Evolutionary conservation across 371 early-diverging fungal species (phyloP).

Genomic region (Zychaea mexicana): DNA sequence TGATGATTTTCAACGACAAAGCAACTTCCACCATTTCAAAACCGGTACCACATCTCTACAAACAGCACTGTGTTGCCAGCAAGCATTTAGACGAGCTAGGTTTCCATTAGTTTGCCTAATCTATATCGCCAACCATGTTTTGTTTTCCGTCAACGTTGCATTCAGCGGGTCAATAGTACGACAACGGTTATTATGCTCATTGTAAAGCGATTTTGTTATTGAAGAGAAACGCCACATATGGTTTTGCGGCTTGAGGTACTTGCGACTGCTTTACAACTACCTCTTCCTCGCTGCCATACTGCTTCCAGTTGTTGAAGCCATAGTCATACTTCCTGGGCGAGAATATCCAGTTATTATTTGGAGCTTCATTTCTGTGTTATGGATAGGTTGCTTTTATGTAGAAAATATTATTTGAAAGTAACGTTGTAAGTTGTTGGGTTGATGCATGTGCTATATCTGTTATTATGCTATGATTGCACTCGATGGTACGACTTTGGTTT

Average conservation of each 20-base stretch:
- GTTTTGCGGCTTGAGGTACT: not conserved
- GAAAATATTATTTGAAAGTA: no score
- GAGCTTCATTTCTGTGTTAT: no score
- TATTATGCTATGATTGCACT: constrained; percentile 7
- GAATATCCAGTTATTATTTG: constrained; percentile 11
- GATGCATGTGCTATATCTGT: constrained; percentile 10
- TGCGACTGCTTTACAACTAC: constrained; percentile 11
- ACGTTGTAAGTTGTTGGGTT: not conserved
- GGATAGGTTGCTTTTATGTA: no score
- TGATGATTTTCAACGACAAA: constrained; percentile 2
- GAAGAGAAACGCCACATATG: constrained; percentile 10
- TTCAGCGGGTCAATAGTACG: not conserved
- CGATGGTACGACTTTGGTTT: constrained; percentile 7
- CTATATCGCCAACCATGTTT: constrained; percentile 1
- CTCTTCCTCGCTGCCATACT: constrained; percentile 2
- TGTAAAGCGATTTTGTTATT: not conserved
- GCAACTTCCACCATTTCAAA: not conserved
- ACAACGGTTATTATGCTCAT: not conserved
- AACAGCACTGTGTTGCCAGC: not conserved
- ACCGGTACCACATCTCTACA: not conserved
- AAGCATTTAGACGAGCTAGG: not conserved
- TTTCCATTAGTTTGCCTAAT: not conserved
- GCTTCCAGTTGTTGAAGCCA: constrained; percentile 3
- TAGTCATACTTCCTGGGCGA: constrained; percentile 3
- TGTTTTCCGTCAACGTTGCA: constrained; percentile 10